phyloP scores from a whole-genome alignment of 441 rosid species.

The Lepidium campestre region DNA sequence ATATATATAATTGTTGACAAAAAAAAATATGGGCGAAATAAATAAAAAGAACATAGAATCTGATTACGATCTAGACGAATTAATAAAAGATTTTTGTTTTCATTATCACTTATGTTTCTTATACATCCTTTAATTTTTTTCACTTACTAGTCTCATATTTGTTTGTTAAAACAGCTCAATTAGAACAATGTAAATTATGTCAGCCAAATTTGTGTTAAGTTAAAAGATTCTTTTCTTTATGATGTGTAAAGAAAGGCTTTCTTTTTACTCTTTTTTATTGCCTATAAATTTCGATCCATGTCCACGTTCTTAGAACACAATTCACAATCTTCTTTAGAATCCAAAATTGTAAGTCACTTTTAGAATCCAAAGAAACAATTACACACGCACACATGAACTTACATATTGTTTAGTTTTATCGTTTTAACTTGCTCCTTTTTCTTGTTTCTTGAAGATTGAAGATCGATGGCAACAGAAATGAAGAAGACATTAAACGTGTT shows the following conservation, averaged over 20 bases:
- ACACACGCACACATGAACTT: neutral
- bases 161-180: constrained; percentile 2
- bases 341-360: constrained; percentile 14
- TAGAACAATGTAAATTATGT: neutral
- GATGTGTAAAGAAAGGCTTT: constrained; percentile 6
- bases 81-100: neutral
- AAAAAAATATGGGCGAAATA: neutral
- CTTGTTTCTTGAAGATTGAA: neutral
- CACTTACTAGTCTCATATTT: neutral
- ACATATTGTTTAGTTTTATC: neutral
- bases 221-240: constrained; percentile 15
- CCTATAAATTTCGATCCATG: constrained; percentile 12
- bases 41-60: constrained; percentile 14
- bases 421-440: neutral
- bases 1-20: too few relatives aligned
- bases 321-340: constrained; percentile 14
- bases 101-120: neutral
- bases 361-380: neutral
- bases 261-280: neutral
- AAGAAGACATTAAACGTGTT: constrained; percentile 32
- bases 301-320: constrained; percentile 12
- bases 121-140: neutral
- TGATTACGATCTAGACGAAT: constrained; percentile 2
- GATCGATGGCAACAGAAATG: constrained; percentile 7
- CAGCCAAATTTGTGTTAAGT: neutral